Evolutionary conservation across 202 grass and related monocot species (phyloP).

Genomic region (Brachypodium distachyon): DNA sequence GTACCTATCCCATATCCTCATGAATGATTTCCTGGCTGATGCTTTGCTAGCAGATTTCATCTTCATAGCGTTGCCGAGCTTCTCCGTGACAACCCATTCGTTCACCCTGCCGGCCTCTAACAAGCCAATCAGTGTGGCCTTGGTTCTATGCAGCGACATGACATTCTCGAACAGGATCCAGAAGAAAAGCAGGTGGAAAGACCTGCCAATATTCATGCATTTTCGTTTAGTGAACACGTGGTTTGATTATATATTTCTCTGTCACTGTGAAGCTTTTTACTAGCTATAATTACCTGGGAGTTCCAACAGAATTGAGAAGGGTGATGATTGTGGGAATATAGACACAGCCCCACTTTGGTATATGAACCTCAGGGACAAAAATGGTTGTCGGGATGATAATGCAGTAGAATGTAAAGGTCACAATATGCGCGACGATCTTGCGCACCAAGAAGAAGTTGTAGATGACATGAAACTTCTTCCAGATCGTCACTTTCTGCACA

Average conservation of each 20-base stretch:
- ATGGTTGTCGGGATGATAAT: conserved; percentile 79
- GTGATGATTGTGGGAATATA: conserved; percentile 88
- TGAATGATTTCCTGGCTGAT: conserved; percentile 34
- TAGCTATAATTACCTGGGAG: conserved; percentile 56
- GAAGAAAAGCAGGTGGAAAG: conserved; percentile 96
- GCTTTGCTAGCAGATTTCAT: conserved; percentile 49
- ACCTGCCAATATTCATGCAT: conserved; percentile 31
- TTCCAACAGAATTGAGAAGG: conserved; percentile 86
- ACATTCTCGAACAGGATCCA: conserved; percentile 99
- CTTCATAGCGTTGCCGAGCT: conserved; percentile 83
- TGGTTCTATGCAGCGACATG: conserved; percentile 99
- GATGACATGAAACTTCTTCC: conserved; percentile 97
- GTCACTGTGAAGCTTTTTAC: not conserved
- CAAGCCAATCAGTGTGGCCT: conserved; percentile 88
- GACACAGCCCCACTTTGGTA: conserved; percentile 94
- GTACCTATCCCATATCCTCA: conserved; percentile 92
- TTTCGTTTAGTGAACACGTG: not conserved
- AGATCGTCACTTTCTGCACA: conserved; percentile 79
- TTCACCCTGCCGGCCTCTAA: conserved; percentile 89
- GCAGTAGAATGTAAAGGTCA: conserved; percentile 88
- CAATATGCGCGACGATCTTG: conserved; percentile 78
- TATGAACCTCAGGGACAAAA: conserved; percentile 80
- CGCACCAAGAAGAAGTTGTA: conserved; percentile 98
- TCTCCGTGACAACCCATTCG: conserved; percentile 96
- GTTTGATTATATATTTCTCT: not conserved